phyloP scores from a whole-genome alignment of 257 asterid species.

The Solanum phureja region DNA sequence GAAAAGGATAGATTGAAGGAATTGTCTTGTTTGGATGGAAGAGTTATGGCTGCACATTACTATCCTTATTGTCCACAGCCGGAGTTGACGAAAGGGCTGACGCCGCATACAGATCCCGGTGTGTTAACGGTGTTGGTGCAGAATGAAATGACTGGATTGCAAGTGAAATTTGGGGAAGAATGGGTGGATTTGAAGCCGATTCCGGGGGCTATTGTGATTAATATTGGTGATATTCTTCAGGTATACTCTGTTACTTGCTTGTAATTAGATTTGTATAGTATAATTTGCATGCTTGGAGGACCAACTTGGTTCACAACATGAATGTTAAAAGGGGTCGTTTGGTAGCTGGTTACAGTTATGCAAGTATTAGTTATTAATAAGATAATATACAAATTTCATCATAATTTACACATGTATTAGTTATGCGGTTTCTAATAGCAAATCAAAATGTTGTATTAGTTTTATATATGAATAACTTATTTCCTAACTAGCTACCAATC shows the following conservation, averaged over 20 bases:
- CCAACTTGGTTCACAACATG: neutral
- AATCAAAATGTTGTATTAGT: too few species aligned
- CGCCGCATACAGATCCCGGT: conserved; percentile 29
- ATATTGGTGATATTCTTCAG: conserved; percentile 41
- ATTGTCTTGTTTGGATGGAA: conserved; percentile 20
- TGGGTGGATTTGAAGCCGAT: conserved; percentile 37
- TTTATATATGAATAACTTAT: neutral
- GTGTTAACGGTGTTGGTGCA: conserved; percentile 31
- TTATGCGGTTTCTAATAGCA: neutral
- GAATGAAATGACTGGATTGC: conserved; percentile 34
- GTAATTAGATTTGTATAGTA: neutral
- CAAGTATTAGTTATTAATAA: neutral
- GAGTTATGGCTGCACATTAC: conserved; percentile 25
- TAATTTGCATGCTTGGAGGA: neutral
- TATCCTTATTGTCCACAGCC: conserved; percentile 40
- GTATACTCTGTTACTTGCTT: conserved; percentile 6
- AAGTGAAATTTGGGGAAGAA: conserved; percentile 27
- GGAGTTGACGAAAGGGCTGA: conserved; percentile 27
- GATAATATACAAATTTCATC: too few species aligned
- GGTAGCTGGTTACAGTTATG: neutral
- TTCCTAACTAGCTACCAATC: neutral
- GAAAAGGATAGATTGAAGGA: conserved; percentile 13
- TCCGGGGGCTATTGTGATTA: conserved; percentile 27
- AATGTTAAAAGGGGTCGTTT: neutral
- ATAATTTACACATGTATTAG: neutral